phyloP scores from a whole-genome alignment of 352 stramenopile species.

The Peronospora tabacina region DNA sequence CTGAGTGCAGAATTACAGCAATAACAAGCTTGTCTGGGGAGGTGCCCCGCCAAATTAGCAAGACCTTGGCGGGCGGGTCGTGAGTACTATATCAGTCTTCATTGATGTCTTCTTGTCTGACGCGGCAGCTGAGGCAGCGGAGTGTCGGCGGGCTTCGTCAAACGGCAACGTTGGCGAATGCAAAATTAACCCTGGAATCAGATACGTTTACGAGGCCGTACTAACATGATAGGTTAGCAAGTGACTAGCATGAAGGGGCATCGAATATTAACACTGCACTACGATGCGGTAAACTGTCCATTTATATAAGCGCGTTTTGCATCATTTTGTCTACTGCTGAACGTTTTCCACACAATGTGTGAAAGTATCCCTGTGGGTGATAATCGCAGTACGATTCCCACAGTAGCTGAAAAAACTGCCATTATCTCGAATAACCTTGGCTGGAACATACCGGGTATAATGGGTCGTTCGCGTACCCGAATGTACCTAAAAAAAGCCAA shows the following conservation, averaged over 20 bases:
- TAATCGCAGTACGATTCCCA: too few species aligned
- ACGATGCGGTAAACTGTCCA: slow-evolving; percentile 85
- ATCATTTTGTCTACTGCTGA: slow-evolving; percentile 76
- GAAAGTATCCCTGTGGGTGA: too few species aligned
- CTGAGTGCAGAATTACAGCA: background rate
- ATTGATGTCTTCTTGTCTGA: slow-evolving; percentile 19
- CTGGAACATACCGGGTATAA: too few species aligned
- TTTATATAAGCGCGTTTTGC: slow-evolving; percentile 66
- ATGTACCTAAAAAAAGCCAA: too few species aligned
- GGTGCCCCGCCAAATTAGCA: slow-evolving; percentile 41
- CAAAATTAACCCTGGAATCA: slow-evolving; percentile 1
- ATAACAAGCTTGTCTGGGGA: slow-evolving; percentile 9
- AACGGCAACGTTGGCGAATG: background rate
- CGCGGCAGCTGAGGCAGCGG: slow-evolving; percentile 1
- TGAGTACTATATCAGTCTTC: slow-evolving; percentile 22
- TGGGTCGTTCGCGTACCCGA: too few species aligned
- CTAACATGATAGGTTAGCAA: slow-evolving; percentile 14
- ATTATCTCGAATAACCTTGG: too few species aligned
- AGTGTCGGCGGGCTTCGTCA: slow-evolving; percentile 10
- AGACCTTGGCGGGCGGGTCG: slow-evolving; percentile 54
- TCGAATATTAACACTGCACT: slow-evolving; percentile 65
- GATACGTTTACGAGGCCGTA: background rate
- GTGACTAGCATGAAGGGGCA: slow-evolving; percentile 38
- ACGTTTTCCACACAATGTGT: too few species aligned
- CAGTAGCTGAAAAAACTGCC: too few species aligned